phyloP scores from a whole-genome alignment of 2,329 filamentous ascomycete species.

The Calonectria pauciramosa region DNA sequence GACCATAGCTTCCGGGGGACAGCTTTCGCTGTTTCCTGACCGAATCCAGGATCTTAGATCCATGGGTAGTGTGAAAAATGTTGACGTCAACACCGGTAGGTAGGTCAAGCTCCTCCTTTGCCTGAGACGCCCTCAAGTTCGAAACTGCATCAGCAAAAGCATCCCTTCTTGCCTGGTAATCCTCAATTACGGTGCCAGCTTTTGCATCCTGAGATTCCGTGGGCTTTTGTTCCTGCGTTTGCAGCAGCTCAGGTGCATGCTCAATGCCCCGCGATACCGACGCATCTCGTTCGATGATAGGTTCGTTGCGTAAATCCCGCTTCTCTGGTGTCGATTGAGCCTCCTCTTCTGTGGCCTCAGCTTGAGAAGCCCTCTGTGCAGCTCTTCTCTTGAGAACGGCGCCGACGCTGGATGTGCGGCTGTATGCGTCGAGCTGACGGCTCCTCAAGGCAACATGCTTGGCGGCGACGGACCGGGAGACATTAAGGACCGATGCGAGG shows the following conservation, averaged over 20 bases:
- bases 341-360: slow-evolving; percentile 4
- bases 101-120: slow-evolving; percentile 48
- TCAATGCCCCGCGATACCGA: slow-evolving; percentile 20
- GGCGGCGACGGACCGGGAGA: slow-evolving; percentile 75
- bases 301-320: slow-evolving; percentile 16
- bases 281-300: slow-evolving; percentile 29
- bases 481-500: slow-evolving; percentile 77
- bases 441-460: slow-evolving; percentile 72
- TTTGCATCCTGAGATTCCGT: slow-evolving; percentile 25
- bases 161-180: slow-evolving; percentile 10
- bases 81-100: slow-evolving; percentile 60
- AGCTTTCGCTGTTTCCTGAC: slow-evolving; percentile 46
- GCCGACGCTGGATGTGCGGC: slow-evolving; percentile 60
- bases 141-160: slow-evolving; percentile 25
- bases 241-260: slow-evolving; percentile 23
- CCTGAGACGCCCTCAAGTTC: slow-evolving; percentile 27
- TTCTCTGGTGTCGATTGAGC: not conserved
- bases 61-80: slow-evolving; percentile 62
- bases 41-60: slow-evolving; percentile 60
- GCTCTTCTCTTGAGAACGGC: slow-evolving; percentile 49
- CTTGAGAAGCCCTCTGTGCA: slow-evolving; percentile 19
- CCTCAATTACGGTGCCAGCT: not conserved
- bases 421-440: slow-evolving; percentile 66
- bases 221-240: not conserved
- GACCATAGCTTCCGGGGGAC: slow-evolving; percentile 16